Evolutionary conservation across 306 rosid species (phyloP).

Genomic region (Vicia sativa): DNA sequence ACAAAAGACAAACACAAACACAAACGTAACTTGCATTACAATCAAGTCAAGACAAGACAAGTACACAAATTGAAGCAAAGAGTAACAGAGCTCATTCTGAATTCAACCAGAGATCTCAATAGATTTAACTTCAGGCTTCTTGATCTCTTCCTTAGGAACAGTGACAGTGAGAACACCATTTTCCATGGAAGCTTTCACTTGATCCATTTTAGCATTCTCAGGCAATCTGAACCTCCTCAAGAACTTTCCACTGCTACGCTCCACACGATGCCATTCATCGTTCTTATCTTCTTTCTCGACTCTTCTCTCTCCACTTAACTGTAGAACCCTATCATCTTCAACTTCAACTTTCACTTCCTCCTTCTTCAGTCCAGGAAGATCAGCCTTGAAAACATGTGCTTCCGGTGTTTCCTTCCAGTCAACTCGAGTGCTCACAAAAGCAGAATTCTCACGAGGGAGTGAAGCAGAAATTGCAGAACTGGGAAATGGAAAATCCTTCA

Average conservation of each 20-base stretch:
- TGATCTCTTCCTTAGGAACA: slow-evolving; percentile 38
- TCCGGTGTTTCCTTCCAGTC: slow-evolving; percentile 57
- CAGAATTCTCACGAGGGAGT: slow-evolving; percentile 27
- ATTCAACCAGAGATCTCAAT: slow-evolving; percentile 44
- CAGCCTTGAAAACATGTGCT: slow-evolving; percentile 50
- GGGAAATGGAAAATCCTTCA: slow-evolving; percentile 34
- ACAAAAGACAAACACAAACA: no score
- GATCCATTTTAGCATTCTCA: slow-evolving; percentile 33
- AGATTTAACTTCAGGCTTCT: slow-evolving; percentile 36
- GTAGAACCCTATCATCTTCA: slow-evolving; percentile 41
- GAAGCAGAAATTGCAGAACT: slow-evolving; percentile 27
- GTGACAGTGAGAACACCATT: slow-evolving; percentile 50
- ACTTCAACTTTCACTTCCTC: slow-evolving; percentile 46
- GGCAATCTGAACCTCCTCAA: slow-evolving; percentile 44
- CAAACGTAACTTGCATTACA: no score
- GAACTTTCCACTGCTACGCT: slow-evolving; percentile 50
- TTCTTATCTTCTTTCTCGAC: slow-evolving; percentile 38
- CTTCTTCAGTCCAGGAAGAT: slow-evolving; percentile 43
- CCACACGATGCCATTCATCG: slow-evolving; percentile 45
- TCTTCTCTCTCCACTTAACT: slow-evolving; percentile 43
- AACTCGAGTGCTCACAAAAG: slow-evolving; percentile 23
- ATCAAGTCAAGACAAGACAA: not conserved
- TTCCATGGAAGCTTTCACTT: slow-evolving; percentile 44
- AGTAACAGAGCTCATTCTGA: not conserved
- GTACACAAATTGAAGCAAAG: not conserved